A percentile compares a stretch with the other conserved stretches of the same genome.
These are phyloP conservation scores for Poterioochromonas sp. DNA, from an alignment of 352 stramenopile species.

Conservation along the genomic window DNA sequence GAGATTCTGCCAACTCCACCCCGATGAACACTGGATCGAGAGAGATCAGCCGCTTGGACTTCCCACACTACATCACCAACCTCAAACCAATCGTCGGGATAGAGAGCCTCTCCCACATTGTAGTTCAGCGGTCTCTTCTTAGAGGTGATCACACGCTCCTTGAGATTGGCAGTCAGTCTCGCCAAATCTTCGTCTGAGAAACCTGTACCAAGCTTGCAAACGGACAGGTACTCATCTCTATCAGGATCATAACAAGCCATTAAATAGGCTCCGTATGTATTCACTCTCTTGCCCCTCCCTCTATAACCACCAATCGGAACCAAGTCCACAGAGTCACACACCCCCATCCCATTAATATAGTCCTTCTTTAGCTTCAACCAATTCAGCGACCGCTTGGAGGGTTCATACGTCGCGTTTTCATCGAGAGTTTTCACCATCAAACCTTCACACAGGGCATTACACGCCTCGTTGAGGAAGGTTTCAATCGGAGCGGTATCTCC, in stretches of 20 bases:
- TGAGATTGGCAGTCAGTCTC: slow-evolving; percentile 53
- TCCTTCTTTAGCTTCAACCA: slow-evolving; percentile 99
- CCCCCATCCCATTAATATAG: slow-evolving; percentile 92
- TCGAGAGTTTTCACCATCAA: slow-evolving; percentile 99
- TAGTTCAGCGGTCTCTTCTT: slow-evolving; percentile 77
- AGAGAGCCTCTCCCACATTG: slow-evolving; percentile 67
- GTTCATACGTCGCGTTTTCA: slow-evolving; percentile 91
- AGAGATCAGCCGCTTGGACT: slow-evolving; percentile 94
- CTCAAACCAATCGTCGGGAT: slow-evolving; percentile 82
- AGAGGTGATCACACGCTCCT: background rate
- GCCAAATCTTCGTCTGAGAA: slow-evolving; percentile 97
- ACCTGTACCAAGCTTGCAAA: slow-evolving; percentile 97
- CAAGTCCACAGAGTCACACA: slow-evolving; percentile 94
- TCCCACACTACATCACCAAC: slow-evolving; percentile 79
- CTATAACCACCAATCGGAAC: slow-evolving; percentile 96
- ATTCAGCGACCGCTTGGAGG: slow-evolving; percentile 92
- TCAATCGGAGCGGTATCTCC: slow-evolving; percentile 74
- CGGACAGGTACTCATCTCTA: slow-evolving; percentile 91
- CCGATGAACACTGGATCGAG: slow-evolving; percentile 93
- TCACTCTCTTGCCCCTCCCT: slow-evolving; percentile 75
- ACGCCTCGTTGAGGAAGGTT: slow-evolving; percentile 75
- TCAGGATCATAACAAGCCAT: slow-evolving; percentile 95
- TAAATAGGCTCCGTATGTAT: slow-evolving; percentile 94
- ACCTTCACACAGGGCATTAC: slow-evolving; percentile 63
- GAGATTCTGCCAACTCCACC: background rate